phyloP scores from a whole-genome alignment of 1,139 yeast genomes.

The Lodderomyces margitis region DNA sequence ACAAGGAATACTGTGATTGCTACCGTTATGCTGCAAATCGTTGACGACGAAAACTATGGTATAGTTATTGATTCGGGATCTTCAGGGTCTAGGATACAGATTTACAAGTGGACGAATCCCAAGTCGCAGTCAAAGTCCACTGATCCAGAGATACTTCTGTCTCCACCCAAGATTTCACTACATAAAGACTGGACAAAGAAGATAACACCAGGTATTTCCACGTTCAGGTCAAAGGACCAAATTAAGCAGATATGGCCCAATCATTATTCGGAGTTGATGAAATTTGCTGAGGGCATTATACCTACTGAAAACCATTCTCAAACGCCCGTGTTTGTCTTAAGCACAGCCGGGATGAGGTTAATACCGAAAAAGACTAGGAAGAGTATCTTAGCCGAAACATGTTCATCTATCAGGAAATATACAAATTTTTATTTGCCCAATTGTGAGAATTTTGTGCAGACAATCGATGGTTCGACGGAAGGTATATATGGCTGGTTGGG shows the following conservation, averaged over 20 bases:
- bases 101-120: conserved; percentile 65
- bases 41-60: conserved; percentile 45
- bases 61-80: conserved; percentile 81
- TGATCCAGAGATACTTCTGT: conserved; percentile 29
- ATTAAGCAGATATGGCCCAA: conserved; percentile 54
- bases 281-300: conserved; percentile 57
- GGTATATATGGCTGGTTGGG: conserved; percentile 84
- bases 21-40: background rate
- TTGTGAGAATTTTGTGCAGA: conserved; percentile 62
- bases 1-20: too few relatives aligned
- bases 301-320: conserved; percentile 51
- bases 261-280: conserved; percentile 55
- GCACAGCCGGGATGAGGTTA: conserved; percentile 83
- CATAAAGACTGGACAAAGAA: conserved; percentile 60
- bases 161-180: conserved; percentile 64
- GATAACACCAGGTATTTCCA: conserved; percentile 69
- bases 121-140: conserved; percentile 19
- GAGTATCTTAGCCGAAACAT: conserved; percentile 49
- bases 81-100: conserved; percentile 72
- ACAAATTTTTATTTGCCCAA: conserved; percentile 49
- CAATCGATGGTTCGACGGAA: conserved; percentile 78
- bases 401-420: conserved; percentile 46
- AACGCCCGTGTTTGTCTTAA: conserved; percentile 71
- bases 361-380: conserved; percentile 47
- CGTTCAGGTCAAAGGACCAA: conserved; percentile 36